phyloP scores from a whole-genome alignment of 179 eudicot genomes.

The Silene coronaria region DNA sequence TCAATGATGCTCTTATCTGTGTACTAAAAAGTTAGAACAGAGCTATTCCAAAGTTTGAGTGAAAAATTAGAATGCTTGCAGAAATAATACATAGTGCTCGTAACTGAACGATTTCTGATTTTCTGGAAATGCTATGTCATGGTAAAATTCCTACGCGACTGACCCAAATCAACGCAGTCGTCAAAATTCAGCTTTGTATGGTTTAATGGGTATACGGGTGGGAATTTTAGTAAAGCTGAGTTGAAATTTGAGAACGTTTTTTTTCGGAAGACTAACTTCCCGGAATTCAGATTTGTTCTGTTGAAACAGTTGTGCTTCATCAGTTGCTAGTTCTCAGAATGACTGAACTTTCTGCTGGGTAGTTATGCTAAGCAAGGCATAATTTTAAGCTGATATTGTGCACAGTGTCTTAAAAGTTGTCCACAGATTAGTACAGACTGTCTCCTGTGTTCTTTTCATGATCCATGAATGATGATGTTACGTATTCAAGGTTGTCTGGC shows the following conservation, averaged over 20 bases:
- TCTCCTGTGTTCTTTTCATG: conserved; percentile 13
- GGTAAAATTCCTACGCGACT: too few relatives aligned
- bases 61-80: not conserved
- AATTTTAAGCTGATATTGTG: conserved; percentile 5
- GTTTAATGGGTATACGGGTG: too few relatives aligned
- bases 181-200: too few relatives aligned
- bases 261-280: not conserved
- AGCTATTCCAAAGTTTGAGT: not conserved
- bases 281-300: not conserved
- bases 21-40: not conserved
- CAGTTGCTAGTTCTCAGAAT: not conserved
- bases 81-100: not conserved
- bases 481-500: conserved; percentile 3
- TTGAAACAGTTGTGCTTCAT: not conserved
- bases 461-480: not conserved
- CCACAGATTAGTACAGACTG: not conserved
- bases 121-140: too few relatives aligned
- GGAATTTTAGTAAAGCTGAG: too few relatives aligned
- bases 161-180: too few relatives aligned
- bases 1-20: not conserved
- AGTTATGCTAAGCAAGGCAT: not conserved
- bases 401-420: not conserved
- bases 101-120: too few relatives aligned
- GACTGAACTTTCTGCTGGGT: conserved; percentile 3
- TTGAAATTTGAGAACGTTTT: not conserved